Evolutionary conservation across 2,329 filamentous ascomycete species (phyloP).

Genomic region (Penicillium sp.): DNA sequence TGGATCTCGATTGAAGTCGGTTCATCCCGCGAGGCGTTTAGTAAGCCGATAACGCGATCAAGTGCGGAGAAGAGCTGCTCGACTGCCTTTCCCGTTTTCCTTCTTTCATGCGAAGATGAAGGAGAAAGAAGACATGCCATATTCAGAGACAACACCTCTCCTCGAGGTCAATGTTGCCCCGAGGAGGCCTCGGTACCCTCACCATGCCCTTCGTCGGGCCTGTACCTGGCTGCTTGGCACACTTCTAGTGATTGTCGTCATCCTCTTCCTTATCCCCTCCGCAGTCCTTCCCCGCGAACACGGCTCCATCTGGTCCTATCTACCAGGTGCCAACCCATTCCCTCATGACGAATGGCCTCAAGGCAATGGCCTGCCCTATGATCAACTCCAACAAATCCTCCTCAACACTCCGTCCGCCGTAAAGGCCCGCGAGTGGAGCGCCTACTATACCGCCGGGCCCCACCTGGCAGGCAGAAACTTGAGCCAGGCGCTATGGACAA

Average conservation of each 20-base stretch:
- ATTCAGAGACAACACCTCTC: constrained; percentile 46
- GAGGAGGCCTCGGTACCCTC: constrained; percentile 45
- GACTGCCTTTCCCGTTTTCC: constrained; percentile 3
- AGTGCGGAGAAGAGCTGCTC: constrained; percentile 18
- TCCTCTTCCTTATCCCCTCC: constrained; percentile 46
- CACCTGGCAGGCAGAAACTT: constrained; percentile 78
- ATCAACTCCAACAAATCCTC: constrained; percentile 59
- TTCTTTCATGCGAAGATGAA: constrained; percentile 29
- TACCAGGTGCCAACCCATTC: constrained; percentile 43
- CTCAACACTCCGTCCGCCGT: constrained; percentile 56
- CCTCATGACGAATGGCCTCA: constrained; percentile 46
- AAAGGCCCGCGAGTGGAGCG: constrained; percentile 70
- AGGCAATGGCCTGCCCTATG: constrained; percentile 52
- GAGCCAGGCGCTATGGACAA: constrained; percentile 76
- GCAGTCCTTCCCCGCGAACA: constrained; percentile 41
- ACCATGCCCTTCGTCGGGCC: constrained; percentile 44
- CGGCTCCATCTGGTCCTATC: constrained; percentile 42
- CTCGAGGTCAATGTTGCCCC: constrained; percentile 45
- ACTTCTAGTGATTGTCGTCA: constrained; percentile 40
- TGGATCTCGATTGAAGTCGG: not conserved
- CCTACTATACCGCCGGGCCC: constrained; percentile 74
- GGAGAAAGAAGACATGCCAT: constrained; percentile 40
- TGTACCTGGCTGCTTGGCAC: constrained; percentile 45
- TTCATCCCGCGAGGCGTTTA: constrained; percentile 9
- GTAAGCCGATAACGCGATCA: constrained; percentile 23